Evolutionary conservation across 2,329 filamentous ascomycete genomes (phyloP).

Genomic region (Amesomyces nigricolor): DNA sequence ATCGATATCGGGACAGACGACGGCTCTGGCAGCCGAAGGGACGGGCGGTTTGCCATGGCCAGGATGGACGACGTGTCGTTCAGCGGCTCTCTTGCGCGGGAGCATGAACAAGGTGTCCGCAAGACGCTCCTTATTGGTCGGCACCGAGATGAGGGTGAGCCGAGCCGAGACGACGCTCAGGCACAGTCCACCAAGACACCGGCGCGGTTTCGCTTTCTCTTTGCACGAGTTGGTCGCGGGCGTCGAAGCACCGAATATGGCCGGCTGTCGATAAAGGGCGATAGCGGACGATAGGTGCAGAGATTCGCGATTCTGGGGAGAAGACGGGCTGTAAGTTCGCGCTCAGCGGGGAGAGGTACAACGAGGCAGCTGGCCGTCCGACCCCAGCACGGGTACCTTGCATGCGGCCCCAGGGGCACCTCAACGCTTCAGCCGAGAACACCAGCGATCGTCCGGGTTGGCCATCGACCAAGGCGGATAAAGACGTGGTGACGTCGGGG

Average conservation of each 20-base stretch:
- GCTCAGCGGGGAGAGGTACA: not conserved
- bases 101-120: constrained; percentile 10
- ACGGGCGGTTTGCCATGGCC: constrained; percentile 16
- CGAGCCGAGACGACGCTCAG: constrained; percentile 5
- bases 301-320: not conserved
- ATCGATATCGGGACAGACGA: constrained; percentile 19
- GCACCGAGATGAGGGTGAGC: constrained; percentile 5
- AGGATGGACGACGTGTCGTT: constrained; percentile 15
- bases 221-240: not conserved
- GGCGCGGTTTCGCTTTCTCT: not conserved
- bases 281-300: not conserved
- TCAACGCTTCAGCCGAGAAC: constrained; percentile 23
- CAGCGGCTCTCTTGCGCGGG: constrained; percentile 10
- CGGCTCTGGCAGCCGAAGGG: constrained; percentile 15
- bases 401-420: constrained; percentile 19
- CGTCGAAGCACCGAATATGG: not conserved
- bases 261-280: not conserved
- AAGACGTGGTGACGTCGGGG: constrained; percentile 16
- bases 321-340: not conserved
- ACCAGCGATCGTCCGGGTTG: constrained; percentile 3
- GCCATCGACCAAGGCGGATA: constrained; percentile 20
- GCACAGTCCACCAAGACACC: not conserved
- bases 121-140: constrained; percentile 16
- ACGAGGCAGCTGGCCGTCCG: constrained; percentile 1
- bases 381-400: constrained; percentile 24